A percentile compares a stretch with the other conserved stretches of the same genome.
Evolutionary conservation across 495 filamentous ascomycete species (phyloP).

Genomic region (Aspergillus sparsus): DNA sequence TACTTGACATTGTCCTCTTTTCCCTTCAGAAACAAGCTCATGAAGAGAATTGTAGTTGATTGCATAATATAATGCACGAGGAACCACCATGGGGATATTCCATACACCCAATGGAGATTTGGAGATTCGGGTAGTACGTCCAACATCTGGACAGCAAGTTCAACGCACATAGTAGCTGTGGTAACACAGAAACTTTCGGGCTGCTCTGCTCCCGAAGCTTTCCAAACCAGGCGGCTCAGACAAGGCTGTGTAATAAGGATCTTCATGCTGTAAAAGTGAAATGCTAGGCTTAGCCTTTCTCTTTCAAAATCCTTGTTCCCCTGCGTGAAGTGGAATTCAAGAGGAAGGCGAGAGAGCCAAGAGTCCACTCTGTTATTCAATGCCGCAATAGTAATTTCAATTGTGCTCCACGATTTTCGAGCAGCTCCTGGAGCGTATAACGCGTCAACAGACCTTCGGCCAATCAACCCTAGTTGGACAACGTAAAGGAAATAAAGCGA

Average conservation of each 20-base stretch:
- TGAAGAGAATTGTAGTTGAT: conserved; percentile 53
- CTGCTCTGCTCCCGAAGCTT: conserved; percentile 23
- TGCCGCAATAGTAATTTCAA: conserved; percentile 50
- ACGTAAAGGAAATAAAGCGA: conserved; percentile 48
- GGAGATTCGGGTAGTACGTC: conserved; percentile 45
- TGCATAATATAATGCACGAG: conserved; percentile 61
- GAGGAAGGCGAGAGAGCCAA: conserved; percentile 53
- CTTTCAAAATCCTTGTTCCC: conserved; percentile 23
- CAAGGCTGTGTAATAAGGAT: conserved; percentile 60
- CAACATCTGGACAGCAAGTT: conserved; percentile 50
- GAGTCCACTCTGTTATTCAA: conserved; percentile 47
- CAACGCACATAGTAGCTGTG: conserved; percentile 50
- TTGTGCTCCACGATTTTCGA: conserved; percentile 49
- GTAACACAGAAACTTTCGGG: conserved; percentile 46
- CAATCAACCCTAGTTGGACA: conserved; percentile 47
- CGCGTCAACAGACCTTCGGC: conserved; percentile 46
- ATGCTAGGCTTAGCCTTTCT: conserved; percentile 38
- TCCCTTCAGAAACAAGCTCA: conserved; percentile 48
- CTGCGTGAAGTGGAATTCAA: conserved; percentile 42
- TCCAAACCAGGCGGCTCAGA: conserved; percentile 50
- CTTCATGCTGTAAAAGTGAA: conserved; percentile 55
- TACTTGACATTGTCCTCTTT: conserved; percentile 40
- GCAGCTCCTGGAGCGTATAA: conserved; percentile 57
- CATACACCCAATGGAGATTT: conserved; percentile 42
- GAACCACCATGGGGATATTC: conserved; percentile 57